These are phyloP conservation scores for Ensete ventricosum DNA, from an alignment of 176 grass and related monocot genomes.

Conservation along the genomic window DNA sequence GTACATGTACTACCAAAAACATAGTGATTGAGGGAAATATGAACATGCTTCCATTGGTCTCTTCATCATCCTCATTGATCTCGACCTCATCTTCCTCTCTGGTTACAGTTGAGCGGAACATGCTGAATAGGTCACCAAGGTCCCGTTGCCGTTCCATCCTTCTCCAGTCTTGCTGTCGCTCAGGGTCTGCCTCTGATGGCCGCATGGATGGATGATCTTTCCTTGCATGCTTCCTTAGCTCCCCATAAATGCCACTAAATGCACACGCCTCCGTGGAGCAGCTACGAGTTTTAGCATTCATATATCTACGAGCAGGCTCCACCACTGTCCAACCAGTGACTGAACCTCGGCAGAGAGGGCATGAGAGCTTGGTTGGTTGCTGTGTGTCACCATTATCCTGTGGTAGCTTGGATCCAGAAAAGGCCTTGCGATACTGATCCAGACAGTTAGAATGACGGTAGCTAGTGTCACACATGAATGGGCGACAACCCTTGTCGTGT, in stretches of 20 bases:
- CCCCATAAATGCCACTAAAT: constrained; percentile 53
- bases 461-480: constrained; percentile 72
- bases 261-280: constrained; percentile 58
- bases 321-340: constrained; percentile 52
- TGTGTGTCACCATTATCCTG: constrained; percentile 30
- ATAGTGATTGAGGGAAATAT: constrained; percentile 35
- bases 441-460: constrained; percentile 63
- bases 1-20: constrained; percentile 44
- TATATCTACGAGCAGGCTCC: constrained; percentile 38
- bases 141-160: constrained; percentile 78
- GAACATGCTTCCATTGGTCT: constrained; percentile 15
- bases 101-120: constrained; percentile 44
- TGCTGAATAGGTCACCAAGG: constrained; percentile 70
- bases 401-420: constrained; percentile 26
- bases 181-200: constrained; percentile 71
- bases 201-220: constrained; percentile 39
- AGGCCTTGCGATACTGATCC: constrained; percentile 56
- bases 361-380: constrained; percentile 29
- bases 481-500: constrained; percentile 59
- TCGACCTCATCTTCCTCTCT: constrained; percentile 12
- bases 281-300: constrained; percentile 49
- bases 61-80: constrained; percentile 31
- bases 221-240: constrained; percentile 69
- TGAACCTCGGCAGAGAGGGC: constrained; percentile 55
- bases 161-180: constrained; percentile 55